phyloP scores from a whole-genome alignment of 257 asterid genomes.

The Solanum rostratum region DNA sequence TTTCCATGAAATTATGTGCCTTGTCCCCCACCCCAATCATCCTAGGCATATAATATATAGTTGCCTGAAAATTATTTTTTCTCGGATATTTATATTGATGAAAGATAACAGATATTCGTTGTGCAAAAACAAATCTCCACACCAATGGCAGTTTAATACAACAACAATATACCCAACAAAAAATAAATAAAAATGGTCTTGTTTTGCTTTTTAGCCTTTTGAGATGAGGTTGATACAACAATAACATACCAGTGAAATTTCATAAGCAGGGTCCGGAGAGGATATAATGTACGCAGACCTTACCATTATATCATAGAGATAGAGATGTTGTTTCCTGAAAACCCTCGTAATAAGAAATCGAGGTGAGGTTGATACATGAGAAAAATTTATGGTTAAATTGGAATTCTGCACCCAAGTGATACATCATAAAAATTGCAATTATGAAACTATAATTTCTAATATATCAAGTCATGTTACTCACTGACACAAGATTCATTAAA shows the following conservation, averaged over 20 bases:
- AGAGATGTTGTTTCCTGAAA: too few species aligned
- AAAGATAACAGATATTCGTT: not conserved
- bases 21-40: not conserved
- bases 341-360: too few species aligned
- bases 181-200: not conserved
- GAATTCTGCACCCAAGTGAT: not conserved
- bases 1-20: not conserved
- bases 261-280: too few species aligned
- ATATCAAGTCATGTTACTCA: not conserved
- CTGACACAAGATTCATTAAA: not conserved
- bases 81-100: not conserved
- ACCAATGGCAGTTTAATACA: not conserved
- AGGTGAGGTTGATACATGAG: not conserved
- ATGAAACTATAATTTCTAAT: not conserved
- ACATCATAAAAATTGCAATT: not conserved
- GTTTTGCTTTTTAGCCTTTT: not conserved
- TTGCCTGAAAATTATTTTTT: not conserved
- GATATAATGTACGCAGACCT: too few species aligned
- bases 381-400: not conserved
- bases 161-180: too few species aligned
- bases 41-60: not conserved
- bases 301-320: too few species aligned
- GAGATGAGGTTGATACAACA: not conserved
- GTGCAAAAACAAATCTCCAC: accelerated
- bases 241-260: too few species aligned